Evolutionary conservation across 2,329 filamentous ascomycete species (phyloP).

Genomic region (Waltergamsia citrina): DNA sequence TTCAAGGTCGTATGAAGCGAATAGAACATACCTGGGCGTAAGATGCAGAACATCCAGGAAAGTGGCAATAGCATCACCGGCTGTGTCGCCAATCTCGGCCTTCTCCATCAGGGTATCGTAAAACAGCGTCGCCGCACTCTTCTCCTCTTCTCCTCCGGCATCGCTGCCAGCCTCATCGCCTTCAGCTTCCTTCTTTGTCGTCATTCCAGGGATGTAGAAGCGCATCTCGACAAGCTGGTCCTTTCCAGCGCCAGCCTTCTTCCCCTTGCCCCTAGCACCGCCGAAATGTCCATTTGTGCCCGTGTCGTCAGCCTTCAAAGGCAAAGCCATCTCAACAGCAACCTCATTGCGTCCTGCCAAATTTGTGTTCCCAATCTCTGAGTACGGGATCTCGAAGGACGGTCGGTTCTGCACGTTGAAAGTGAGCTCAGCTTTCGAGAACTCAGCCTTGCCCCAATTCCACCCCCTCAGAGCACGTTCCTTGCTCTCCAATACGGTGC

Average conservation of each 20-base stretch:
- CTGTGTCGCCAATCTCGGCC: conserved; percentile 96
- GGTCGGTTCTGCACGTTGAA: conserved; percentile 97
- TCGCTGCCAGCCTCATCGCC: conserved; percentile 65
- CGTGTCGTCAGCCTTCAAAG: conserved; percentile 60
- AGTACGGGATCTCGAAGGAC: conserved; percentile 93
- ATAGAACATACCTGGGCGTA: conserved; percentile 63
- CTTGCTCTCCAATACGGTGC: conserved; percentile 80
- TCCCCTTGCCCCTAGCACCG: conserved; percentile 67
- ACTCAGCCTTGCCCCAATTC: conserved; percentile 99
- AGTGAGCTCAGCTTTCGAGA: conserved; percentile 85
- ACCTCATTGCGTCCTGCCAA: conserved; percentile 96
- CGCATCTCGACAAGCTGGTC: conserved; percentile 98
- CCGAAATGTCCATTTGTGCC: conserved; percentile 66
- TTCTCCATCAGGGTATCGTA: conserved; percentile 98
- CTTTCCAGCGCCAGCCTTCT: conserved; percentile 78
- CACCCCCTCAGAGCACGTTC: conserved; percentile 93
- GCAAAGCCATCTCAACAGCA: conserved; percentile 83
- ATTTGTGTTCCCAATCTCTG: conserved; percentile 96
- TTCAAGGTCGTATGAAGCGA: background rate
- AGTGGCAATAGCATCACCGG: conserved; percentile 95
- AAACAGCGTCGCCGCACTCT: conserved; percentile 93
- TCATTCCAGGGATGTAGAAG: conserved; percentile 92
- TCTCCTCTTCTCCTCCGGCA: conserved; percentile 52
- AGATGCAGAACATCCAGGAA: conserved; percentile 96
- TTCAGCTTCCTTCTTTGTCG: conserved; percentile 60